Base-by-base conservation (phyloP, 768 basidiomycete genomes). In the Sarcodon aspratus region DNA sequence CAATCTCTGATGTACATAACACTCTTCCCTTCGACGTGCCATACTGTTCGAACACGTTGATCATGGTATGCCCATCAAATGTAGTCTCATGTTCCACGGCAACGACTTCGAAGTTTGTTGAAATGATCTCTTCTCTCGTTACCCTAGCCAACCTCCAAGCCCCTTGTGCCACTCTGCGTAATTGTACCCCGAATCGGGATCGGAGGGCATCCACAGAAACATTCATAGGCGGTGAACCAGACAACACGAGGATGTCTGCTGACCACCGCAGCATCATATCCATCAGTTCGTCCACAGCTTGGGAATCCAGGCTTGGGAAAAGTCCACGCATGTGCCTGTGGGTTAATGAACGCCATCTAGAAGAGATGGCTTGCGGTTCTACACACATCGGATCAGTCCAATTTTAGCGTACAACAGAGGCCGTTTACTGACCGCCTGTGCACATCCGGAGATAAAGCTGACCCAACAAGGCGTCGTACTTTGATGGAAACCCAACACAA, bases 281-380 rank as follows among this genome's bases (percentile, higher is more conserved):
- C n/a, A 76, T 72, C 44, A 88, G 74, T 57, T 88, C 85, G 37
- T 78, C 74, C n/a, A 77, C 66, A 9, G 82, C 75, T 54, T 80
- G 79, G 8, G 85, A 79, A 6, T 71, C 70, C 21, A 87, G 65
- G 2, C 74, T 78, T 5, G 85, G 81, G 56, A 85, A 81, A 48
- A 85, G 68, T 7, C 67, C 68, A 50, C 82, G 81, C 38, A 87
- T 80, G 47, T 84, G 74, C 38, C 70, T 69, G 56, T 86, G 85
- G 1, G 85, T 78, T 38, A 89, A 66, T 0, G 85, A 75, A 44
- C 85, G 73, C 85, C 85, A 89, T 57, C 82, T 78, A 0, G 83
- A 79, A 1, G 84, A 82, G 0, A 79, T 83, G 4, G 85, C 83
- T 60, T 89, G 85, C 27, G 82, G 80, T 60, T 87, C 85, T 78